Evolutionary conservation across 352 stramenopile species (phyloP).

Genomic region (Phytophthora crassamura): DNA sequence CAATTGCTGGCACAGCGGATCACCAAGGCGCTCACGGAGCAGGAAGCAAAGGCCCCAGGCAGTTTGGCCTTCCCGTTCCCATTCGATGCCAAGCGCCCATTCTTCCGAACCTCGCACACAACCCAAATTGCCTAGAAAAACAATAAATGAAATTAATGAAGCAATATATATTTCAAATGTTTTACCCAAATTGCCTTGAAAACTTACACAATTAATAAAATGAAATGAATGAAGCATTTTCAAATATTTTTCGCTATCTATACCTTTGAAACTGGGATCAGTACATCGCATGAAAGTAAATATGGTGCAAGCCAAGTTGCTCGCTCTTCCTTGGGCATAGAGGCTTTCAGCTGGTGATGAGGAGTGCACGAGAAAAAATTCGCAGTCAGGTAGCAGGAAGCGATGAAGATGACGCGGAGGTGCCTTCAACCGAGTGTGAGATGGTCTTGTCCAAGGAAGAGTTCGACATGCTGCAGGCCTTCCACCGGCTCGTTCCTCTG

Average conservation of each 20-base stretch:
- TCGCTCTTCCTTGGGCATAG: not conserved
- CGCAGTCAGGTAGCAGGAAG: conserved; percentile 1
- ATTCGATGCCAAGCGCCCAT: conserved; percentile 21
- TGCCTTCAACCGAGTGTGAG: conserved; percentile 32
- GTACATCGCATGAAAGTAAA: conserved; percentile 22
- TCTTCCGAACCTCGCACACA: conserved; percentile 8
- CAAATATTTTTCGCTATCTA: conserved; percentile 12
- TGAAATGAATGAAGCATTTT: not conserved
- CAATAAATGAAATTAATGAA: conserved; percentile 13
- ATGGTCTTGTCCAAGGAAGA: conserved; percentile 61
- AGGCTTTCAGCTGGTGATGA: conserved; percentile 14
- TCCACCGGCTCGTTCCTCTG: conserved; percentile 63
- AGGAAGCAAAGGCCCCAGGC: conserved; percentile 22
- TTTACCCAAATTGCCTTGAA: conserved; percentile 33
- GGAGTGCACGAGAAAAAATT: conserved; percentile 18
- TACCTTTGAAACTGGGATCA: conserved; percentile 1
- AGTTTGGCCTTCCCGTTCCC: conserved; percentile 3
- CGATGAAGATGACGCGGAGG: conserved; percentile 18
- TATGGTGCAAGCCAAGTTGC: not conserved
- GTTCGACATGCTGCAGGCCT: conserved; percentile 60
- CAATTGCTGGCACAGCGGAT: conserved; percentile 50
- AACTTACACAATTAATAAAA: conserved; percentile 26
- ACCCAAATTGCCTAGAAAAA: conserved; percentile 31
- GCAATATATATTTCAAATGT: too few relatives aligned
- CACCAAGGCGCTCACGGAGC: conserved; percentile 24